Conservation (phyloP, 352 stramenopile species). For the Phytophthora pisi region DNA sequence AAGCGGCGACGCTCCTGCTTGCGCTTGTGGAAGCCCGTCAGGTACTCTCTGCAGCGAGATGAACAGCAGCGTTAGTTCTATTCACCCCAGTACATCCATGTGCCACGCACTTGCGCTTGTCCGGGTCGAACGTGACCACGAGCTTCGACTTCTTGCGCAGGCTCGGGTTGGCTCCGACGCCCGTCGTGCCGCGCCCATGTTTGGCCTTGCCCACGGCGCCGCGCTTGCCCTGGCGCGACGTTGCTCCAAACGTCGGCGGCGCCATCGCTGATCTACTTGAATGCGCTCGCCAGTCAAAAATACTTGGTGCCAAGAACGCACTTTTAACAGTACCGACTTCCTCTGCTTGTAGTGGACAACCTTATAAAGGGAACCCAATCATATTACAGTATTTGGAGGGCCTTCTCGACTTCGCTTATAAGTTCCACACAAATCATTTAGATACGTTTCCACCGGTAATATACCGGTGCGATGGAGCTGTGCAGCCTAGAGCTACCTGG, state of each 20-base stretch:
- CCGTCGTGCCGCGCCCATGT: conserved; percentile 26
- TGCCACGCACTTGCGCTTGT: conserved; percentile 80
- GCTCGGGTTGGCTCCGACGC: conserved; percentile 42
- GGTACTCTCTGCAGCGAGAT: conserved; percentile 58
- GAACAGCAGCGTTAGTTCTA: background rate
- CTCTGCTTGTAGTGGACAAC: no score
- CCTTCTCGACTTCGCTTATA: no score
- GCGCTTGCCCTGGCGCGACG: conserved; percentile 40
- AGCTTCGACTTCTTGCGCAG: conserved; percentile 87
- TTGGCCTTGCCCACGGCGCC: conserved; percentile 32
- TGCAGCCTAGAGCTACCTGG: no score
- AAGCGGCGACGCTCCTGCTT: conserved; percentile 89
- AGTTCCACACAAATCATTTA: no score
- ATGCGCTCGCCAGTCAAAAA: conserved; percentile 22
- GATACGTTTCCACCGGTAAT: no score
- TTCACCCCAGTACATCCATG: background rate
- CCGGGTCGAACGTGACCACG: conserved; percentile 84
- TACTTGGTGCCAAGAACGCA: background rate
- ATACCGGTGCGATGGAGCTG: no score
- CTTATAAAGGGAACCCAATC: no score
- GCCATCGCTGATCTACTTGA: conserved; percentile 19
- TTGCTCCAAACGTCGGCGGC: conserved; percentile 23
- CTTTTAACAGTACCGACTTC: background rate
- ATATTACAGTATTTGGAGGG: no score
- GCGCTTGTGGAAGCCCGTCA: conserved; percentile 88